These are phyloP conservation scores for Mycena crocata DNA, from an alignment of 768 basidiomycete genomes.

Conservation along the genomic window DNA sequence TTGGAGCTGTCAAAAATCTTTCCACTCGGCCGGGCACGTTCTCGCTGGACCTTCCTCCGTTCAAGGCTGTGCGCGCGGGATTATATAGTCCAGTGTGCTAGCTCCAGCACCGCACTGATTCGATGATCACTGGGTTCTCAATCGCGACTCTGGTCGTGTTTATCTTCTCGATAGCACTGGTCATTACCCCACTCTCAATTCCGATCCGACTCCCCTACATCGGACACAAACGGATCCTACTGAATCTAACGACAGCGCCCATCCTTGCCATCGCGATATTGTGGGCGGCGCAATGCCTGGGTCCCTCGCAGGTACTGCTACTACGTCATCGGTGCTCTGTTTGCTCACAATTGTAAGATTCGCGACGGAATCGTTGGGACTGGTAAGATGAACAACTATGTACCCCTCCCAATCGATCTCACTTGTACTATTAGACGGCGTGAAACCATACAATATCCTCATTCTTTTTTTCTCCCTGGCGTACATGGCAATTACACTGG, in stretches of 20 bases:
- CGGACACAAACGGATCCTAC: conserved; percentile 46
- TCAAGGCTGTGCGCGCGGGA: conserved; percentile 15
- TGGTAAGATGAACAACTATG: conserved; percentile 8
- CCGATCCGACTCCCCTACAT: conserved; percentile 48
- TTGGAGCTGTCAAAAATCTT: too few relatives aligned
- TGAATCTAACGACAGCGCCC: conserved; percentile 67
- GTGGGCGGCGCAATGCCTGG: conserved; percentile 68
- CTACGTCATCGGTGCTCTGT: conserved; percentile 3
- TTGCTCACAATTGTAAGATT: conserved; percentile 49
- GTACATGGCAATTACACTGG: conserved; percentile 93
- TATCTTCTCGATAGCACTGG: conserved; percentile 63
- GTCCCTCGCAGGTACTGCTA: conserved; percentile 40
- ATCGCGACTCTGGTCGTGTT: conserved; percentile 66
- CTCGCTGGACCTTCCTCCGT: not conserved
- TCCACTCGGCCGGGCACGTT: not conserved
- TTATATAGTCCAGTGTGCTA: not conserved
- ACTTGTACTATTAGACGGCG: conserved; percentile 58
- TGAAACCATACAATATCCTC: conserved; percentile 93
- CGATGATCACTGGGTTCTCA: conserved; percentile 58
- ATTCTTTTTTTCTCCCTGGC: conserved; percentile 92
- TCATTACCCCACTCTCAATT: conserved; percentile 60
- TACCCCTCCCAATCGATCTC: not conserved
- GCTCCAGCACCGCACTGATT: not conserved
- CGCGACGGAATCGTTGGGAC: conserved; percentile 83
- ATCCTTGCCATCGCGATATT: conserved; percentile 63